Conservation (phyloP, 352 stramenopile genomes). For the Phytopythium montanum region DNA sequence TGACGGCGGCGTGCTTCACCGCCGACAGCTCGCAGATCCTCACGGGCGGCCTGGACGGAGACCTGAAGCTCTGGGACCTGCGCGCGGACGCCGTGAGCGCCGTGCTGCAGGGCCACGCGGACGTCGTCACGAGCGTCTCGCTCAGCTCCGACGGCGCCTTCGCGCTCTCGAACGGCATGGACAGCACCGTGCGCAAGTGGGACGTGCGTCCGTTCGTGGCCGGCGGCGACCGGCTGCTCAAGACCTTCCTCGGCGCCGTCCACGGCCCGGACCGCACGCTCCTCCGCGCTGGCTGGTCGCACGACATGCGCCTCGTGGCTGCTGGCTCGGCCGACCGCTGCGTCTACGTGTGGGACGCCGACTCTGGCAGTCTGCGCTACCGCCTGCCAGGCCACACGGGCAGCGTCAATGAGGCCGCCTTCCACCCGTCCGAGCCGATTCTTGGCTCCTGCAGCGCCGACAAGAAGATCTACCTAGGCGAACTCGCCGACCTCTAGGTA, state of each 20-base stretch:
- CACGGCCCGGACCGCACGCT: conserved; percentile 94
- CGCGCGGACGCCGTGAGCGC: conserved; percentile 76
- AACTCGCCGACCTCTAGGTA: conserved; percentile 54
- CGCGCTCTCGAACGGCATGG: conserved; percentile 95
- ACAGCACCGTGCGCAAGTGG: conserved; percentile 90
- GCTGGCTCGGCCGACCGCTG: conserved; percentile 89
- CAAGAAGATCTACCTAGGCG: conserved; percentile 85
- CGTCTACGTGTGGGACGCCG: conserved; percentile 95
- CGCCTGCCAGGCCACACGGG: conserved; percentile 91
- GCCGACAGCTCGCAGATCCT: conserved; percentile 88
- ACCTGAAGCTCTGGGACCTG: conserved; percentile 94
- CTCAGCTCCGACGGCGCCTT: conserved; percentile 92
- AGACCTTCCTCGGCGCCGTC: conserved; percentile 74
- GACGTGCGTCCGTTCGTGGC: conserved; percentile 91
- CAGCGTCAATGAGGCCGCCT: conserved; percentile 93
- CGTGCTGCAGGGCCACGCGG: conserved; percentile 88
- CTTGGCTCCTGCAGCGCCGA: conserved; percentile 83
- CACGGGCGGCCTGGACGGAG: conserved; percentile 91
- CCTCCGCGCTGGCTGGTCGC: conserved; percentile 91
- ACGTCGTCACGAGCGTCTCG: conserved; percentile 94
- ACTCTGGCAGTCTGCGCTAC: conserved; percentile 90
- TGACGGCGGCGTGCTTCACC: conserved; percentile 89
- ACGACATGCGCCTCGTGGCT: conserved; percentile 83
- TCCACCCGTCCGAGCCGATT: conserved; percentile 87
- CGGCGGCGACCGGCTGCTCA: conserved; percentile 44